These are phyloP conservation scores for Purpureocillium lavendulum DNA, from an alignment of 2,329 filamentous ascomycete species.

Conservation along the genomic window DNA sequence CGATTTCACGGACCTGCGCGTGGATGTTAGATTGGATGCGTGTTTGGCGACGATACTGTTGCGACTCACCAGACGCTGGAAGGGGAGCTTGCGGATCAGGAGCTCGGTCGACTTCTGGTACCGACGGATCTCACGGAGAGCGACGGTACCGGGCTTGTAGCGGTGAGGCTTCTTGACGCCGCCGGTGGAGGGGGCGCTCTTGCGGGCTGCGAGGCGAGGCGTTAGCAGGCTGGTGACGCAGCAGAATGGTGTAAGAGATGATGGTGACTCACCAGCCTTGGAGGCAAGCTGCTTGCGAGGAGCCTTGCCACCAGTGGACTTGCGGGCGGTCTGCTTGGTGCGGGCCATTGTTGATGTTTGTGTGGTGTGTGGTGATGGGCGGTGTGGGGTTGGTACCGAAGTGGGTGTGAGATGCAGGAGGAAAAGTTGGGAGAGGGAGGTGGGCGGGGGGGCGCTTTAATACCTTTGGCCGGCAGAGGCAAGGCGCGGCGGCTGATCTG, in stretches of 20 bases:
- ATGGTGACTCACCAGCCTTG: slow-evolving; percentile 61
- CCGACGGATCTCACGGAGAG: slow-evolving; percentile 95
- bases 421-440: slow-evolving; percentile 24
- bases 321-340: slow-evolving; percentile 61
- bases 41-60: neutral
- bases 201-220: slow-evolving; percentile 50
- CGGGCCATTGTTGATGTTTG: slow-evolving; percentile 48
- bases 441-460: slow-evolving; percentile 38
- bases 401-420: slow-evolving; percentile 32
- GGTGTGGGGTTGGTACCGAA: slow-evolving; percentile 17
- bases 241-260: neutral
- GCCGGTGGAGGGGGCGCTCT: slow-evolving; percentile 93
- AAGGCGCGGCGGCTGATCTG: slow-evolving; percentile 29
- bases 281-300: slow-evolving; percentile 95
- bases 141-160: slow-evolving; percentile 87
- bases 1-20: slow-evolving; percentile 78
- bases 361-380: slow-evolving; percentile 17
- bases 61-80: slow-evolving; percentile 74
- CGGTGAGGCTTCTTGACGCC: slow-evolving; percentile 95
- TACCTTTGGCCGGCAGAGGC: slow-evolving; percentile 23
- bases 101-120: slow-evolving; percentile 98
- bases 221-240: neutral
- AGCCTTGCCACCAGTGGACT: slow-evolving; percentile 75
- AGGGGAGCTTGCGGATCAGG: slow-evolving; percentile 92
- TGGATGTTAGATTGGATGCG: slow-evolving; percentile 10